These are phyloP conservation scores for Chiua sp. DNA, from an alignment of 1,284 basidiomycete genomes.

Conservation along the genomic window DNA sequence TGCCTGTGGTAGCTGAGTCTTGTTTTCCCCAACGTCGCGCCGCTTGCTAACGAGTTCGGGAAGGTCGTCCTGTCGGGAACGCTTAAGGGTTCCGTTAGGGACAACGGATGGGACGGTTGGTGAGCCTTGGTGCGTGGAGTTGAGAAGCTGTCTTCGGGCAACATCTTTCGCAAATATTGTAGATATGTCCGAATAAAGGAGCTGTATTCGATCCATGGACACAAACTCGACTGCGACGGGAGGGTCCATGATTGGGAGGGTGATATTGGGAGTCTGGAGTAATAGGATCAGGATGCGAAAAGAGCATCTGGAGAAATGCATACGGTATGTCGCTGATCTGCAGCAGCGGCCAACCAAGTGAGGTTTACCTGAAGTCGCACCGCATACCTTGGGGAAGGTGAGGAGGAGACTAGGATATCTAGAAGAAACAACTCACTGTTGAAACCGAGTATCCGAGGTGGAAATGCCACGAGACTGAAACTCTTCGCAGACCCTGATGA, in stretches of 20 bases:
- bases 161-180: constrained; percentile 68
- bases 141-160: constrained; percentile 48
- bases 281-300: constrained; percentile 10
- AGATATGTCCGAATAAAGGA: constrained; percentile 66
- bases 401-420: constrained; percentile 5
- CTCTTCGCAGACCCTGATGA: constrained; percentile 55
- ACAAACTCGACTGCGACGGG: constrained; percentile 57
- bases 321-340: constrained; percentile 59
- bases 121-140: constrained; percentile 21
- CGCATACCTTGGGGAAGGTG: constrained; percentile 51
- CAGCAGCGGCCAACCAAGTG: constrained; percentile 66
- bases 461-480: constrained; percentile 60
- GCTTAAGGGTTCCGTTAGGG: constrained; percentile 51
- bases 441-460: constrained; percentile 53
- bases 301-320: constrained; percentile 21
- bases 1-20: constrained; percentile 36
- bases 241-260: constrained; percentile 60
- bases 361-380: constrained; percentile 67
- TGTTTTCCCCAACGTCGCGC: constrained; percentile 71
- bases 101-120: constrained; percentile 19
- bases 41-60: constrained; percentile 56
- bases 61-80: constrained; percentile 62
- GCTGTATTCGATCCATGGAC: constrained; percentile 61
- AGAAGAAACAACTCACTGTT: constrained; percentile 52
- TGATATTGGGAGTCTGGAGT: constrained; percentile 38